Evolutionary conservation across 2,329 filamentous ascomycete species (phyloP).

Genomic region (Sordariomycetes sp.): DNA sequence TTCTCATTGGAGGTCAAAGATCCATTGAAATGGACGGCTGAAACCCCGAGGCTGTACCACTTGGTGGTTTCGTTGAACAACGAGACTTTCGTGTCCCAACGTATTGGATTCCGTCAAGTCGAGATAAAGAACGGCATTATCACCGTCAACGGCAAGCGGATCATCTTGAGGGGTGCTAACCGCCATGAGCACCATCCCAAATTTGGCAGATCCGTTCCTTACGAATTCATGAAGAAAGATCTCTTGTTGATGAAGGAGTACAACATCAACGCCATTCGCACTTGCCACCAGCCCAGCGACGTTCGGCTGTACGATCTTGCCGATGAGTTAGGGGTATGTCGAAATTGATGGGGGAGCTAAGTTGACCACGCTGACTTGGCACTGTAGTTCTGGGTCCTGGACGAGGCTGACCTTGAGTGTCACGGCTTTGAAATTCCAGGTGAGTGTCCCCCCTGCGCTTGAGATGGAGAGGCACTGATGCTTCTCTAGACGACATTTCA

Average conservation of each 20-base stretch:
- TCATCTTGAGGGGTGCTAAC: slow-evolving; percentile 58
- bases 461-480: no score
- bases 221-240: slow-evolving; percentile 51
- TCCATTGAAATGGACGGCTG: no score
- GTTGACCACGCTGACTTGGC: no score
- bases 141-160: slow-evolving; percentile 51
- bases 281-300: slow-evolving; percentile 58
- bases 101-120: slow-evolving; percentile 54
- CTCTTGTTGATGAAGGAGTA: slow-evolving; percentile 57
- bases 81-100: slow-evolving; percentile 20
- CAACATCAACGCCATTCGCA: slow-evolving; percentile 63
- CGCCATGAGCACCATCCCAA: slow-evolving; percentile 61
- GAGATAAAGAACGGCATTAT: slow-evolving; percentile 53
- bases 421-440: no score
- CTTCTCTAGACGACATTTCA: no score
- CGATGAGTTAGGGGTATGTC: slow-evolving; percentile 56
- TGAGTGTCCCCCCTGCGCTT: no score
- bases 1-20: no score
- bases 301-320: slow-evolving; percentile 50
- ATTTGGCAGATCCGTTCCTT: slow-evolving; percentile 53
- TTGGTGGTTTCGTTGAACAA: no score
- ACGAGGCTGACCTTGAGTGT: no score
- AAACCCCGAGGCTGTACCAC: no score
- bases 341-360: no score
- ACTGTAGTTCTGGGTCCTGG: no score